Evolutionary conservation across 176 grass and related monocot species (phyloP), one percentile per base, ranked within the genome.

Genomic region (Neostapfia colusana): DNA sequence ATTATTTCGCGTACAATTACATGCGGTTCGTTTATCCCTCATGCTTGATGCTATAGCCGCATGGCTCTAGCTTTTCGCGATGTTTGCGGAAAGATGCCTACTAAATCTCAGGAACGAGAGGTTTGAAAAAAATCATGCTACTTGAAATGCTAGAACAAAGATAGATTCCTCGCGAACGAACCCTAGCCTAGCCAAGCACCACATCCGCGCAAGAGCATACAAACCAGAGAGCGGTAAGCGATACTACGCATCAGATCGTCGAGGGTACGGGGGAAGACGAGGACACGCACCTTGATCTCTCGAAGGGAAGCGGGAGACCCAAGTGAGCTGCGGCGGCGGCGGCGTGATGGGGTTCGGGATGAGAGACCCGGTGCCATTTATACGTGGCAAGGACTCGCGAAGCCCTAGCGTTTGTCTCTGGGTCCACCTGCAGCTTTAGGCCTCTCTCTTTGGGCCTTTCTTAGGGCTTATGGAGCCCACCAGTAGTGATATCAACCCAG

Each of bases 381-480:
- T 86, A 45, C 2, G 1, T 55, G 24, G 12, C 15, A 20, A 41
- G 6, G 26, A 56, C 9, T 64, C 64, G 37, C 70, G 81, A 76
- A 86, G 81, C 84, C 84, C 84, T 86, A 86, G 78, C 3, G 7
- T 27, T 27, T 16, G 1, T 27, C 17, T 53, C 2, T 23, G 37
- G 84, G n/a, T n/a, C 84, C 72, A 62, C 57, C 0, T 8, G 25
- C 72, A 86, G 78, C 15, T 10, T 44, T 24, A 62, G 4, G 8
- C 7, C n/a, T 9, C 13, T 4, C 42, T 7, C 0, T 8, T 63
- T 62, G 23, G 20, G 23, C 57, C 54, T 24, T 24, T 24, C 8
- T 8, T 2, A 10, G 8, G 54, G 9, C 1, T 25, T 4, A 28
- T 0, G 1, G 26, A 31, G 26, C 57, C 57, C 4, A 28, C 41